Conservation (phyloP, 805 yeast genomes). For the Kurtzmaniella fragi region DNA sequence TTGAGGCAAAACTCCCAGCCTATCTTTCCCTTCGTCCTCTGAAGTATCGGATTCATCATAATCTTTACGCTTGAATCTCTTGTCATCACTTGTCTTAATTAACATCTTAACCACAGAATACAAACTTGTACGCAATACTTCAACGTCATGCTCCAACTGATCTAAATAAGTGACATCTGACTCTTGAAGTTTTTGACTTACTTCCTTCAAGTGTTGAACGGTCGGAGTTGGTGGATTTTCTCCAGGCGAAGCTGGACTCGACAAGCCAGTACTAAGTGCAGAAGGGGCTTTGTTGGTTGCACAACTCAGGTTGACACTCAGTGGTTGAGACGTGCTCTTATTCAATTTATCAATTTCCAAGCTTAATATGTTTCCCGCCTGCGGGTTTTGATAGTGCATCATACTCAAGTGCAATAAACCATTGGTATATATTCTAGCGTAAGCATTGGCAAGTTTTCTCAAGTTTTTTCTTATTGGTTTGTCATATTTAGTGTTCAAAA, state of each 20-base stretch:
- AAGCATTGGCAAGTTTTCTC: slow-evolving; percentile 47
- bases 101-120: slow-evolving; percentile 24
- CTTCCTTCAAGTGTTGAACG: slow-evolving; percentile 3
- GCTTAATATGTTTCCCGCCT: slow-evolving; percentile 23
- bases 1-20: slow-evolving; percentile 49
- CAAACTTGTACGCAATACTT: slow-evolving; percentile 28
- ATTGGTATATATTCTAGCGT: slow-evolving; percentile 61
- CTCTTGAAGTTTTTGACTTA: slow-evolving; percentile 6
- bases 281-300: not conserved
- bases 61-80: slow-evolving; percentile 25
- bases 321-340: slow-evolving; percentile 3
- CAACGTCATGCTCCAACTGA: slow-evolving; percentile 36
- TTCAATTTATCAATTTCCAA: slow-evolving; percentile 25
- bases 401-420: slow-evolving; percentile 55
- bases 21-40: slow-evolving; percentile 29
- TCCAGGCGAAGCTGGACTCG: not conserved
- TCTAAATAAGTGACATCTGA: slow-evolving; percentile 24
- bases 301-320: slow-evolving; percentile 4
- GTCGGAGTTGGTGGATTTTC: not conserved
- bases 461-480: slow-evolving; percentile 44
- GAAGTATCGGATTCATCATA: slow-evolving; percentile 34
- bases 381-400: slow-evolving; percentile 25
- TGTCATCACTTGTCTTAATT: slow-evolving; percentile 26
- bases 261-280: not conserved
- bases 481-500: slow-evolving; percentile 42